Base-by-base conservation (phyloP, 2,329 filamentous ascomycete species). In the Seiridium cupressi region DNA sequence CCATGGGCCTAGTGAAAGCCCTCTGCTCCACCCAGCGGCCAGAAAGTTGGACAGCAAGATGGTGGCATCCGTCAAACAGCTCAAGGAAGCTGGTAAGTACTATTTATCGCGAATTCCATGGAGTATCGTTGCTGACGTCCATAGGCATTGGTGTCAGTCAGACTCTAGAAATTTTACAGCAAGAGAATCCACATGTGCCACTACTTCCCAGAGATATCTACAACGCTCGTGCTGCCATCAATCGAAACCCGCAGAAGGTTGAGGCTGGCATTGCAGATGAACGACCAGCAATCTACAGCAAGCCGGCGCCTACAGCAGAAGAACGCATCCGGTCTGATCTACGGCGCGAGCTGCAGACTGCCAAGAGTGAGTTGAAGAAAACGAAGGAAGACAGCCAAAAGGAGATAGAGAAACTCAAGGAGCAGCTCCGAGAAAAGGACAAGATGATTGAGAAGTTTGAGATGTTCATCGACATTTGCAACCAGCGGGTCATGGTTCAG, bases 381-480 rank as follows among this genome's bases (percentile, higher is more conserved):
- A 69, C 84, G 57, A 80, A 81, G 63, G 81, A 83, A 46, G 83
- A 87, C 3, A 83, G 76, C 57, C 76, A 82, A 60, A 85, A 85
- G 60, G 81, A 86, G 67, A 80, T 89, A 47, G 84, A 84, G 13
- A 79, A 80, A 1, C 72, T 89, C 60, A 84, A 85, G 66, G 77
- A 80, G 59, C 80, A 86, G 67, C 71, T 93, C 13, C 82, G 81
- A 46, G 84, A 89, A 61, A 88, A 88, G 72, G 84, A 88, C 62
- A 80, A 81, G 67, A 80, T 83, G 61, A 89, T 89, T 59, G 73
- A 81, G 62, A 86, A 83, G 68, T 89, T 88, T 65, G 86, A 89
- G 72, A 86, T 87, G 81, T 89, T 89, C 58, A 88, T 89, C 67
- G 86, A 89, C 71, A 87, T 89, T 58, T 89, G 86, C 70, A 89